A percentile compares a stretch with the other conserved stretches of the same genome.
Conservation (phyloP, 2,329 filamentous ascomycete species). For the Claviceps cyperi region DNA sequence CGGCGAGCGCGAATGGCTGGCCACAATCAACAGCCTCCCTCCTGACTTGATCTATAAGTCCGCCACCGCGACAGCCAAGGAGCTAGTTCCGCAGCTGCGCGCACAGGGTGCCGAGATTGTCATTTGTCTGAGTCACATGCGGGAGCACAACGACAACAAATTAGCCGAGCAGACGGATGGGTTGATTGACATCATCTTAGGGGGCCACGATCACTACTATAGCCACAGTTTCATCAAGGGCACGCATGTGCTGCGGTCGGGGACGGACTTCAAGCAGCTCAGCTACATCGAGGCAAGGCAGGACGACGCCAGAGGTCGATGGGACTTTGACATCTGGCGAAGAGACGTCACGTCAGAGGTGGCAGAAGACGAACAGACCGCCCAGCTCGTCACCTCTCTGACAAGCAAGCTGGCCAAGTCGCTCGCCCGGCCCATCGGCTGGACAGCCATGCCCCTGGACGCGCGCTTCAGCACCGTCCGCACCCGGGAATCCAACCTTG, state of each 20-base stretch:
- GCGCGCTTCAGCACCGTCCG: slow-evolving; percentile 76
- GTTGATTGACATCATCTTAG: slow-evolving; percentile 70
- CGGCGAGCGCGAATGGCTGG: slow-evolving; percentile 78
- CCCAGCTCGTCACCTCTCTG: slow-evolving; percentile 50
- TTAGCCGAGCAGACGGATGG: slow-evolving; percentile 61
- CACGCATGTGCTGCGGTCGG: slow-evolving; percentile 72
- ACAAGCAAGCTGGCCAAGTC: slow-evolving; percentile 62
- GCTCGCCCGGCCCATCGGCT: slow-evolving; percentile 70
- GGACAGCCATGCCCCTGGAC: slow-evolving; percentile 69
- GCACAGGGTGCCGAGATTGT: slow-evolving; percentile 70
- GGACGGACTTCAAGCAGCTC: slow-evolving; percentile 83
- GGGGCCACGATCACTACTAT: slow-evolving; percentile 86
- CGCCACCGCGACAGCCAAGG: slow-evolving; percentile 58
- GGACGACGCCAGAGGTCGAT: slow-evolving; percentile 29
- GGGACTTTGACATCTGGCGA: slow-evolving; percentile 67
- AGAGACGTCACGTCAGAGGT: slow-evolving; percentile 60
- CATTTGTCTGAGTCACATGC: slow-evolving; percentile 69
- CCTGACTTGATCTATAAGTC: slow-evolving; percentile 72
- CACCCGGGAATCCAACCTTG: slow-evolving; percentile 64
- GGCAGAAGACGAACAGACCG: slow-evolving; percentile 44
- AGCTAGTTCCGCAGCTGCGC: slow-evolving; percentile 59
- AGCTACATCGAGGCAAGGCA: slow-evolving; percentile 69
- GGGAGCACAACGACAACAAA: slow-evolving; percentile 82
- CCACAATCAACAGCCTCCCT: slow-evolving; percentile 74
- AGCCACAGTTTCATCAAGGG: slow-evolving; percentile 62